Base-by-base conservation (phyloP, 2,329 filamentous ascomycete species). In the Fusarium veterinarium region DNA sequence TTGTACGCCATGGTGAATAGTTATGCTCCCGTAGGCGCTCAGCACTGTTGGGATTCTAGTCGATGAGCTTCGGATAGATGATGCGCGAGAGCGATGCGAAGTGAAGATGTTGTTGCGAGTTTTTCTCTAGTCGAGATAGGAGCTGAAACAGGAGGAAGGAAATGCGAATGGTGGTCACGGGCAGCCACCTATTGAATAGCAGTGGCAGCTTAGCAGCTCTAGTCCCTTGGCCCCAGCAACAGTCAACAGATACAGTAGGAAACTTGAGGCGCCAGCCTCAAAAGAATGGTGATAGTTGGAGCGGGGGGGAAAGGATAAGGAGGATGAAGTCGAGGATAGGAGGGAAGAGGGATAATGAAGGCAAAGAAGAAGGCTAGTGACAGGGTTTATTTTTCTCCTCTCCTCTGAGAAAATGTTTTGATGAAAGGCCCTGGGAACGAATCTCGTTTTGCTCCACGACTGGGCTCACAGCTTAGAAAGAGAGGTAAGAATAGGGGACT, bases 1-100 rank as follows among this genome's bases (percentile, higher is more conserved):
- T 89, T 88, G 84, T 92, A 92, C 78, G 91, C 91, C 83, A 85
- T 85, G 67, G 64, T 81, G 75, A 67, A 71, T 76, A 62, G 45
- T 56, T 67, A 71, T 66, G 76, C 60, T 74, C 69, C 69, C 56
- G 63, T 61, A 67, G 66, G 59, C 67, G 72, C 70, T 60, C 69
- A 71, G 69, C 69, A 61, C 73, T 62, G 56, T 69, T 63, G 66
- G 59, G 65, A 63, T 67, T 52, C 46, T 65, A 53, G 64, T 76
- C 52, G 59, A 69, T 45, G 44, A 56, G 57, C 57, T 74, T 66
- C 48, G 64, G 64, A 56, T 73, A 63, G 31, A 61, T 69, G 53
- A 60, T 69, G 66, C 33, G 59, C 45, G 63, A 66, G 64, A 49
- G 56, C 45, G 64, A 69, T 65, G 61, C 55, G 64, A 52, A 64